phyloP scores from a whole-genome alignment of 23 red algal species.

The Rhodosorus marinus region DNA sequence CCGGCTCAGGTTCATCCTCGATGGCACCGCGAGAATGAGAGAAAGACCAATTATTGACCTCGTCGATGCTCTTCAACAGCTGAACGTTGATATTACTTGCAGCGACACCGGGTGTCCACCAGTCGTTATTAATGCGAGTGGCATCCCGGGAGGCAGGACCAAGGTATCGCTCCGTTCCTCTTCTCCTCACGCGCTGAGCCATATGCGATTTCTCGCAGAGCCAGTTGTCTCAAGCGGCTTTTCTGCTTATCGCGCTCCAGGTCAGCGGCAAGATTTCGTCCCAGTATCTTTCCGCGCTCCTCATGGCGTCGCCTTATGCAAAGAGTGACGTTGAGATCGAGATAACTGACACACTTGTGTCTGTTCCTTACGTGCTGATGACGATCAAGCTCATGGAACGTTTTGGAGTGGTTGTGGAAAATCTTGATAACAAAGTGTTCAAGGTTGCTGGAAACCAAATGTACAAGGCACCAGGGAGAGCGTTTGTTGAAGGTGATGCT shows the following conservation, averaged over 20 bases:
- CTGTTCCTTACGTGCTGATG: constrained; percentile 88
- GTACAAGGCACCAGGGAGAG: constrained; percentile 37
- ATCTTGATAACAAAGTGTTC: constrained; percentile 34
- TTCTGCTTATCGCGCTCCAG: too few species aligned
- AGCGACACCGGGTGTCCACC: constrained; percentile 85
- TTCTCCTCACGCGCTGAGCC: too few species aligned
- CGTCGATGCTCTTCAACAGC: constrained; percentile 57
- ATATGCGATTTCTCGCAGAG: too few species aligned
- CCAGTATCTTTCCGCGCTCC: constrained; percentile 70
- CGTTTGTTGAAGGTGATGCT: constrained; percentile 93
- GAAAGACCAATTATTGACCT: constrained; percentile 88
- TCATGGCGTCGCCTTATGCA: constrained; percentile 86
- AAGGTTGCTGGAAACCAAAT: constrained; percentile 29
- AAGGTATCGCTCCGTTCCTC: too few species aligned
- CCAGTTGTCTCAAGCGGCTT: too few species aligned
- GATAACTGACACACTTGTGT: constrained; percentile 60
- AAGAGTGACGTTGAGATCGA: constrained; percentile 44
- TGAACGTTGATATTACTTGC: constrained; percentile 57
- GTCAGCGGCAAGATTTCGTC: constrained; percentile 78
- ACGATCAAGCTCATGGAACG: constrained; percentile 83
- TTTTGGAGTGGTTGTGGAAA: constrained; percentile 65
- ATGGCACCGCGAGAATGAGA: constrained; percentile 78
- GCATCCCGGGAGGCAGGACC: constrained; percentile 45
- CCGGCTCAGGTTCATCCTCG: constrained; percentile 47
- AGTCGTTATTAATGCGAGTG: constrained; percentile 28